Evolutionary conservation across 2,329 filamentous ascomycete species (phyloP).

Genomic region (Aspergillus sp.): DNA sequence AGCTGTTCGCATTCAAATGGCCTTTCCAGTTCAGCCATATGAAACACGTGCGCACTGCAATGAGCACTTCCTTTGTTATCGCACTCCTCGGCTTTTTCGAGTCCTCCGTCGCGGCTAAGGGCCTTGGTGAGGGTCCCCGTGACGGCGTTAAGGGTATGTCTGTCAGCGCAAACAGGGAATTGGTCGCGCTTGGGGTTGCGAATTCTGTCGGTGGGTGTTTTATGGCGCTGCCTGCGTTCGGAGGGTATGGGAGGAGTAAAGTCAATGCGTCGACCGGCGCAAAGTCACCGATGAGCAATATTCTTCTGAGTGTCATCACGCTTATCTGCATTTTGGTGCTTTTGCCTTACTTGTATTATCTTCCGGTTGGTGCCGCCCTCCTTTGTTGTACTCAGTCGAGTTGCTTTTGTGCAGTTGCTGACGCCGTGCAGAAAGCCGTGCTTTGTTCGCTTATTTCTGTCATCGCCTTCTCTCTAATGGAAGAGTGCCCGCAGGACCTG

Average conservation of each 20-base stretch:
- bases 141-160: conserved; percentile 68
- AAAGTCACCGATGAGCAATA: conserved; percentile 84
- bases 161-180: conserved; percentile 82
- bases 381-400: conserved; percentile 1
- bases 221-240: conserved; percentile 86
- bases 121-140: conserved; percentile 54
- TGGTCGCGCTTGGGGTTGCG: conserved; percentile 81
- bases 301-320: conserved; percentile 75
- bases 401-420: too few relatives aligned
- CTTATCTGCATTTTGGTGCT: conserved; percentile 72
- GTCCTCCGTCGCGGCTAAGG: conserved; percentile 91
- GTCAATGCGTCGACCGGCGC: conserved; percentile 89
- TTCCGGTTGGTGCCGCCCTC: conserved; percentile 58
- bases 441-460: conserved; percentile 90
- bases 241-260: conserved; percentile 91
- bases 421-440: conserved; percentile 64
- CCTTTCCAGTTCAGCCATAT: conserved; percentile 71
- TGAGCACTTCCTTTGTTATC: conserved; percentile 88
- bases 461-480: conserved; percentile 86
- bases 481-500: conserved; percentile 90
- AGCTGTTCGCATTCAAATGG: conserved; percentile 71
- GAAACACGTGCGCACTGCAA: conserved; percentile 71
- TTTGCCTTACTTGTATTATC: conserved; percentile 84
- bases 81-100: conserved; percentile 97
- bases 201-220: conserved; percentile 90